A percentile compares a stretch with the other conserved stretches of the same genome.
phyloP scores from a whole-genome alignment of 805 yeast genomes.

The Maudiozyma saulgeensis region DNA sequence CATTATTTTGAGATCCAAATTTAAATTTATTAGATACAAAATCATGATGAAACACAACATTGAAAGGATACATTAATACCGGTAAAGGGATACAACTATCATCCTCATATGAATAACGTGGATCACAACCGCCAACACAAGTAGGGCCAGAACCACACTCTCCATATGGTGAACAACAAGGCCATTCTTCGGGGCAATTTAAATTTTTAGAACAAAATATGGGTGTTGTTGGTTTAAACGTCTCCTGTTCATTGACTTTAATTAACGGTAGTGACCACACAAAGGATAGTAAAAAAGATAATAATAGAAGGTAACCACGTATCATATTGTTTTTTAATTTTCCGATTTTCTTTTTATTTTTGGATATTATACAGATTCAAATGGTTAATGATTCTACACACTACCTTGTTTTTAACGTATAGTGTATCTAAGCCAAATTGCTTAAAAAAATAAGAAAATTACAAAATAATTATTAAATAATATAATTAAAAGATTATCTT shows the following conservation, averaged over 20 bases:
- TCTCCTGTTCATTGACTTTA: slow-evolving; percentile 7
- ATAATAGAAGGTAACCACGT: too few relatives aligned
- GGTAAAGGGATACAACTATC: slow-evolving; percentile 82
- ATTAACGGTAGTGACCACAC: not conserved
- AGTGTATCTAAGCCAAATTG: too few relatives aligned
- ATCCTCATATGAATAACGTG: slow-evolving; percentile 53
- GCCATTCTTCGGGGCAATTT: slow-evolving; percentile 62
- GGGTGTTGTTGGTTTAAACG: slow-evolving; percentile 17
- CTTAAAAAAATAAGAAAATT: too few relatives aligned
- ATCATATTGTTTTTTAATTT: too few relatives aligned
- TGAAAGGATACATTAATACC: slow-evolving; percentile 35
- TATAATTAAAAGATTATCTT: too few relatives aligned
- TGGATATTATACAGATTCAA: too few relatives aligned
- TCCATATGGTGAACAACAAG: slow-evolving; percentile 88
- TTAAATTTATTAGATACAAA: not conserved
- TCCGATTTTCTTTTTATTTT: too few relatives aligned
- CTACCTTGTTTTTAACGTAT: too few relatives aligned
- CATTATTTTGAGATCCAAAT: not conserved
- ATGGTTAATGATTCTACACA: too few relatives aligned
- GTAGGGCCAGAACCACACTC: slow-evolving; percentile 64
- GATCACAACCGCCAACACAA: slow-evolving; percentile 87
- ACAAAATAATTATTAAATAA: too few relatives aligned
- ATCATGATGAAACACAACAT: slow-evolving; percentile 5
- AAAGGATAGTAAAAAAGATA: not conserved
- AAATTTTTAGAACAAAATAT: slow-evolving; percentile 16